A percentile compares a stretch with the other conserved stretches of the same genome.
Evolutionary conservation across 1,284 basidiomycete species (phyloP).

Genomic region (Hemileia vastatrix): DNA sequence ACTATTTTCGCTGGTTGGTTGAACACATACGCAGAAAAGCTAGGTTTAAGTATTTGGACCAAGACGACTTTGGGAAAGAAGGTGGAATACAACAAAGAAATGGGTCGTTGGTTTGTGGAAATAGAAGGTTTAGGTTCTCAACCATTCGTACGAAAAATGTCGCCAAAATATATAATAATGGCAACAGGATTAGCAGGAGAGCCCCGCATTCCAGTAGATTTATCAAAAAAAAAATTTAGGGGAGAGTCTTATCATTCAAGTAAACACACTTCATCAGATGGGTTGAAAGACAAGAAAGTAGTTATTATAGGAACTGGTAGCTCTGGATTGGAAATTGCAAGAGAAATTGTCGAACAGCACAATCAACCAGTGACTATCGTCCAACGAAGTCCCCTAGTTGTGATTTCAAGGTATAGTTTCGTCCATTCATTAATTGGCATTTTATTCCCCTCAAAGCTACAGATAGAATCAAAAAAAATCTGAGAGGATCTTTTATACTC

Average conservation of each 20-base stretch:
- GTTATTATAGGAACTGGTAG: conserved; percentile 57
- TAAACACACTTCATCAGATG: conserved; percentile 49
- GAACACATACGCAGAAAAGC: conserved; percentile 55
- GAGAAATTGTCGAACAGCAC: conserved; percentile 50
- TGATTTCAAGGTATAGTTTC: too few relatives aligned
- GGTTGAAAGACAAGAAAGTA: conserved; percentile 54
- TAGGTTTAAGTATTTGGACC: conserved; percentile 61
- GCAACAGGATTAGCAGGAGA: conserved; percentile 56
- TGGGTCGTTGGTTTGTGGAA: conserved; percentile 53
- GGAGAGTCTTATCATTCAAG: conserved; percentile 55
- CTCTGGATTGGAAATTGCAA: conserved; percentile 50
- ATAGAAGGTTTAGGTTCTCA: too few relatives aligned
- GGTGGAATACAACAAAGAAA: conserved; percentile 49
- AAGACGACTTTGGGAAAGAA: conserved; percentile 51
- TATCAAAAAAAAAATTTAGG: conserved; percentile 51
- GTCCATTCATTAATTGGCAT: too few relatives aligned
- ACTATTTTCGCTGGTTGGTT: too few relatives aligned
- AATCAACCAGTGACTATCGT: conserved; percentile 56
- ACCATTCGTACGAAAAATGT: conserved; percentile 50
- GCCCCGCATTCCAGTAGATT: conserved; percentile 47
- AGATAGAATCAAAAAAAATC: too few relatives aligned
- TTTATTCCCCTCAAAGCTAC: too few relatives aligned
- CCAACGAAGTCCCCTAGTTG: conserved; percentile 56
- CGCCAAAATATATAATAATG: conserved; percentile 51
- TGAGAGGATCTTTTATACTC: too few relatives aligned